Evolutionary conservation across 2,329 filamentous ascomycete genomes (phyloP).

Genomic region (Phoma sp.): DNA sequence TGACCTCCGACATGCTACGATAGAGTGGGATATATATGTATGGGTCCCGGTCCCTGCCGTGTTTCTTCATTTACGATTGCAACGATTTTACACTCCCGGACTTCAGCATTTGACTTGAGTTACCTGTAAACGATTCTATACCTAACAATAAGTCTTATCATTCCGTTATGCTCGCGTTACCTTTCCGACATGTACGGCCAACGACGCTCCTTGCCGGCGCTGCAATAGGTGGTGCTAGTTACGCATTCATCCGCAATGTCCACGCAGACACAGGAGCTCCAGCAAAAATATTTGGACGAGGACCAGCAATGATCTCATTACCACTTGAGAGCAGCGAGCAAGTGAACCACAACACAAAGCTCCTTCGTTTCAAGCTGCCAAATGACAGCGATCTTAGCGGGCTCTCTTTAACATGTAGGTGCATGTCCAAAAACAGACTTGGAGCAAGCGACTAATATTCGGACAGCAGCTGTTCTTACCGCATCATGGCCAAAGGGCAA

Average conservation of each 20-base stretch:
- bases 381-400: slow-evolving; percentile 82
- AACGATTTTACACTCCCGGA: neutral
- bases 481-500: slow-evolving; percentile 64
- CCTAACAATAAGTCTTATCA: neutral
- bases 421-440: neutral
- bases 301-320: slow-evolving; percentile 80
- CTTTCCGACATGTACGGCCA: neutral
- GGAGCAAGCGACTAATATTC: neutral
- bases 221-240: neutral
- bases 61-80: neutral
- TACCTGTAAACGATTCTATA: too few relatives aligned
- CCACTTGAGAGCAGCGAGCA: slow-evolving; percentile 76
- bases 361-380: slow-evolving; percentile 81
- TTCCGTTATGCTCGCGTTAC: neutral
- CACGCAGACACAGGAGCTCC: slow-evolving; percentile 20
- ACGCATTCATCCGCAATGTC: neutral
- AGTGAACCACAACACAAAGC: slow-evolving; percentile 92
- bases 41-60: neutral
- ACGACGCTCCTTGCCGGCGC: slow-evolving; percentile 1
- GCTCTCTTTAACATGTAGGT: slow-evolving; percentile 73
- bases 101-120: neutral
- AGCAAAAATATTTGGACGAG: slow-evolving; percentile 16
- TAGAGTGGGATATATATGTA: neutral
- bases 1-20: neutral
- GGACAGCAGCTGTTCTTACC: slow-evolving; percentile 67